Conservation (phyloP, 2,329 filamentous ascomycete genomes). For the Sclerotinia spermophila region DNA sequence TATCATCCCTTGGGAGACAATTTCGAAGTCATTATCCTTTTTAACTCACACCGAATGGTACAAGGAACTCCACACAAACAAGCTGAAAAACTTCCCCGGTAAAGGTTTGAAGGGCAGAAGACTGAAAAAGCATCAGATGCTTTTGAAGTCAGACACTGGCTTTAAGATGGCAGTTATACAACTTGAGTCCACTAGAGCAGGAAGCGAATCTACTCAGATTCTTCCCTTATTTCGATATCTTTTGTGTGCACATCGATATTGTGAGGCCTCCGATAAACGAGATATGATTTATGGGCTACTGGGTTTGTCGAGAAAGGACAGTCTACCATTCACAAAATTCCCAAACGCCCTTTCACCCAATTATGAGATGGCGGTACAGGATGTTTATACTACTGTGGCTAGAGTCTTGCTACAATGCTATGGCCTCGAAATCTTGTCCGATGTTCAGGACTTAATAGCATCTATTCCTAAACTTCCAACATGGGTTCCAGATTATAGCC, state of each 20-base stretch:
- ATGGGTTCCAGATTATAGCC: slow-evolving; percentile 16
- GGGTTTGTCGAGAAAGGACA: not conserved
- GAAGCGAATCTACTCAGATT: not conserved
- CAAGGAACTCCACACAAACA: not conserved
- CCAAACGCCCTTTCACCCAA: not conserved
- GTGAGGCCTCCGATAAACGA: slow-evolving; percentile 8
- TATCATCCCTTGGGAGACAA: not conserved
- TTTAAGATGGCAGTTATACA: slow-evolving; percentile 10
- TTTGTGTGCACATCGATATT: not conserved
- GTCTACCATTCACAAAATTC: slow-evolving; percentile 4
- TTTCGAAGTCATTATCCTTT: not conserved
- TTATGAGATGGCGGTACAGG: not conserved
- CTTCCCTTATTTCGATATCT: slow-evolving; percentile 11
- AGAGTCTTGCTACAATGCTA: not conserved
- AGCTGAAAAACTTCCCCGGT: not conserved
- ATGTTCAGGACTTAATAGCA: slow-evolving; percentile 8
- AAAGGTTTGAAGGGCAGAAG: not conserved
- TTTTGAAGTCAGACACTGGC: not conserved
- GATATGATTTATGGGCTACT: slow-evolving; percentile 9
- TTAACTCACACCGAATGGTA: slow-evolving; percentile 7
- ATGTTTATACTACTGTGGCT: not conserved
- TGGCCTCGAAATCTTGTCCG: slow-evolving; percentile 4
- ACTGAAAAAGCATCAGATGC: not conserved
- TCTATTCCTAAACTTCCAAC: slow-evolving; percentile 8
- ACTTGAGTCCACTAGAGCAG: slow-evolving; percentile 6